Percentiles rank a stretch among this genome's conserved stretches.
Evolutionary conservation across 179 eudicot genomes (phyloP).

Genomic region (Beta lomatogona): DNA sequence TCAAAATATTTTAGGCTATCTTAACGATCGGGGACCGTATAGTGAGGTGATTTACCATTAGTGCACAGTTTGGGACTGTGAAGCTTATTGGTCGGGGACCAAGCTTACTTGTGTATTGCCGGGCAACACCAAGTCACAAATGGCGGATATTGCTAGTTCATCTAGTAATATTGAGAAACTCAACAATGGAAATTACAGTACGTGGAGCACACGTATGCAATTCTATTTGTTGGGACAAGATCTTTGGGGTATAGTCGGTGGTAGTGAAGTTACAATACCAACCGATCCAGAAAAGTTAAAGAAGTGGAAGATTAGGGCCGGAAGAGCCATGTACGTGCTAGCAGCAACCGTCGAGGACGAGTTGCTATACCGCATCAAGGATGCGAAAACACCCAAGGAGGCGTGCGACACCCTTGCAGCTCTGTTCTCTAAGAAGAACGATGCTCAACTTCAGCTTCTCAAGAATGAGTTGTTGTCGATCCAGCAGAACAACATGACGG

Average conservation of each 20-base stretch:
- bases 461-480: slow-evolving; percentile 18
- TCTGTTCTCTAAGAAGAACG: slow-evolving; percentile 22
- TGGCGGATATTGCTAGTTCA: slow-evolving; percentile 5
- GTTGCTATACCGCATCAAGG: slow-evolving; percentile 8
- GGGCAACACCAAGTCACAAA: neutral
- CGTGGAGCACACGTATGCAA: slow-evolving; percentile 26
- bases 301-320: slow-evolving; percentile 30
- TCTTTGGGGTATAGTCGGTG: slow-evolving; percentile 33
- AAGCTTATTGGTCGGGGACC: too few species aligned
- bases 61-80: too few species aligned
- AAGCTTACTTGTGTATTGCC: slow-evolving; percentile 1
- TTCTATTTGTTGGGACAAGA: slow-evolving; percentile 39
- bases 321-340: slow-evolving; percentile 30
- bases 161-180: slow-evolving; percentile 28
- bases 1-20: too few species aligned
- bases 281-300: neutral
- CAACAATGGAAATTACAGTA: slow-evolving; percentile 28
- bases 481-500: slow-evolving; percentile 5
- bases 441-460: slow-evolving; percentile 21
- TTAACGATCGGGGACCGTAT: too few species aligned
- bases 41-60: too few species aligned
- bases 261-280: slow-evolving; percentile 22
- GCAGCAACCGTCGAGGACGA: slow-evolving; percentile 22
- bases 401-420: slow-evolving; percentile 24
- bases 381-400: slow-evolving; percentile 12